phyloP scores from a whole-genome alignment of 2,329 filamentous ascomycete species.

The Fusarium fujikuroi region DNA sequence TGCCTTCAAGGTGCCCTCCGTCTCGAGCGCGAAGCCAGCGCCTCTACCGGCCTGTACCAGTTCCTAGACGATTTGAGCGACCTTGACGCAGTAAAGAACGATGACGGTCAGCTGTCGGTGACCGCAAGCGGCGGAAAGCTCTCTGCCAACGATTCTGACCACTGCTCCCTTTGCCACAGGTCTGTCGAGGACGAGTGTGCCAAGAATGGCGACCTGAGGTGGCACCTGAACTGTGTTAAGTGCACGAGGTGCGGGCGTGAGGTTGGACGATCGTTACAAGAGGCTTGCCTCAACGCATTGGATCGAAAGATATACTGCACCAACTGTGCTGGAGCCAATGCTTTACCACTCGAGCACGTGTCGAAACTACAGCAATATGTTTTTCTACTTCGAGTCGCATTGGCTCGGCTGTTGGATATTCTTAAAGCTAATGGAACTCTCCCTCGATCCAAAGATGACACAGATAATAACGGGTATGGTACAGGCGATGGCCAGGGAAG shows the following conservation, averaged over 20 bases:
- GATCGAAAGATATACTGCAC: constrained; percentile 78
- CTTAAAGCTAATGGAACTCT: constrained; percentile 85
- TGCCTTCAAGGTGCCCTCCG: constrained; percentile 93
- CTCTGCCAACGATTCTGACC: constrained; percentile 82
- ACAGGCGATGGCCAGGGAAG: constrained; percentile 58
- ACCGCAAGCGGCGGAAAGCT: constrained; percentile 73
- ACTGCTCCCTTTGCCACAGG: constrained; percentile 82
- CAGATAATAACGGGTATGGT: constrained; percentile 56
- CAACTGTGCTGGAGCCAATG: constrained; percentile 68
- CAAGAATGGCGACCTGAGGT: constrained; percentile 77
- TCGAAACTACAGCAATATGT: constrained; percentile 94
- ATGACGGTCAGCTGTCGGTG: constrained; percentile 75
- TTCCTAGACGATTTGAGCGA: constrained; percentile 88
- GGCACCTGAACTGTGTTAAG: constrained; percentile 84
- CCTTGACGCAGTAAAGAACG: constrained; percentile 79
- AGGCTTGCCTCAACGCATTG: constrained; percentile 76
- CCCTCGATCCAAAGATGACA: constrained; percentile 77
- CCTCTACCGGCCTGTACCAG: constrained; percentile 77
- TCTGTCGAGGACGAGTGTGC: constrained; percentile 96
- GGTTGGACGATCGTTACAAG: constrained; percentile 72
- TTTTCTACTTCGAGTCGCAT: constrained; percentile 89
- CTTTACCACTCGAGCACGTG: constrained; percentile 73
- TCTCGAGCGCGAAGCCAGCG: constrained; percentile 84
- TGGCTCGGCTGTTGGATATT: constrained; percentile 89
- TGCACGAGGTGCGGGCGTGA: constrained; percentile 76